These are phyloP conservation scores for Hypomontagnella monticulosa DNA, from an alignment of 495 filamentous ascomycete species.

Conservation along the genomic window DNA sequence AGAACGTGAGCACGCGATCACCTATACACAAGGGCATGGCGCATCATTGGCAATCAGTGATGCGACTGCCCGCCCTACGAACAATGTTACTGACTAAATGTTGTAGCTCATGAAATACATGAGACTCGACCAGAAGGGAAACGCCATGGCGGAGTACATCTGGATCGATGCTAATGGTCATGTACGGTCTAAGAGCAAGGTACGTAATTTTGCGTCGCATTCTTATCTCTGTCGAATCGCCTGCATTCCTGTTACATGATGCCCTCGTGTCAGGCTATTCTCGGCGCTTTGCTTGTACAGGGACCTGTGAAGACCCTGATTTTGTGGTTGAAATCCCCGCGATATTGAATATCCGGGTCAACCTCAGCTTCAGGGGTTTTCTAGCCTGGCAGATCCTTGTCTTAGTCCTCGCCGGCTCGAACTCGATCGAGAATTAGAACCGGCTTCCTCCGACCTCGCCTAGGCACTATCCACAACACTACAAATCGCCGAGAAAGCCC, in stretches of 20 bases:
- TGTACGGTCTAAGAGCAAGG: conserved; percentile 48
- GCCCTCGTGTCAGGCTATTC: conserved; percentile 30
- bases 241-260: conserved; percentile 44
- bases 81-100: conserved; percentile 35
- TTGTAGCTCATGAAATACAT: conserved; percentile 90
- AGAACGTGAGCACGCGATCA: conserved; percentile 58
- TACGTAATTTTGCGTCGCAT: conserved; percentile 63
- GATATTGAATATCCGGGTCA: conserved; percentile 31
- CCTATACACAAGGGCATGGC: conserved; percentile 55
- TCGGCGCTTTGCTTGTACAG: conserved; percentile 15
- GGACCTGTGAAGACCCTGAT: conserved; percentile 23
- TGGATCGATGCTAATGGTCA: conserved; percentile 78
- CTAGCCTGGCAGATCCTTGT: conserved; percentile 35
- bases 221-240: conserved; percentile 45
- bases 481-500: conserved; percentile 26
- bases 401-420: conserved; percentile 13
- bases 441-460: conserved; percentile 44
- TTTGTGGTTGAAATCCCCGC: conserved; percentile 19
- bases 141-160: conserved; percentile 92
- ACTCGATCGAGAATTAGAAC: conserved; percentile 39
- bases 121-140: conserved; percentile 86
- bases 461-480: conserved; percentile 16
- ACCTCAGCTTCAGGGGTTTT: conserved; percentile 18
- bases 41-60: conserved; percentile 24
- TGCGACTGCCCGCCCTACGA: conserved; percentile 25